Conservation (phyloP, 257 asterid species). For the Nicotiana undulata region DNA sequence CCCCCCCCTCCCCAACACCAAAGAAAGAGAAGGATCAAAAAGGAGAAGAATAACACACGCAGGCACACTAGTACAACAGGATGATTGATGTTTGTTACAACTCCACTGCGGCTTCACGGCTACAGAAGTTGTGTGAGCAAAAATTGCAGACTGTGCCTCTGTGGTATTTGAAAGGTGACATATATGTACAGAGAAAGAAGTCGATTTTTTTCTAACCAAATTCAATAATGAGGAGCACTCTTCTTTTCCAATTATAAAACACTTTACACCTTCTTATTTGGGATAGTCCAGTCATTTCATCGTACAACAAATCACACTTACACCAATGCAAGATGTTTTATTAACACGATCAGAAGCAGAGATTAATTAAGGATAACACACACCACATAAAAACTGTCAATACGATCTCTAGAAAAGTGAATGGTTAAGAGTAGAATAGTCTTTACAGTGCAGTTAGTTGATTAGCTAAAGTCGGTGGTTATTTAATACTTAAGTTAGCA, state of each 20-base stretch:
- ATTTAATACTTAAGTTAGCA: not conserved
- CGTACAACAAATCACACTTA: not conserved
- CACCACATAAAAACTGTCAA: not conserved
- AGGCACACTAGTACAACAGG: not conserved
- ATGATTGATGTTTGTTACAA: not conserved
- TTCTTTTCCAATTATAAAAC: not conserved
- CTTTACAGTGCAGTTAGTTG: not conserved
- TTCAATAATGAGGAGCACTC: not conserved
- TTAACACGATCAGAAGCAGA: not conserved
- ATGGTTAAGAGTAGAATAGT: not conserved
- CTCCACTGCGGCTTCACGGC: not conserved
- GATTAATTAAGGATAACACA: not conserved
- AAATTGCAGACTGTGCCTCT: not conserved
- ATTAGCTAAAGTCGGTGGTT: not conserved
- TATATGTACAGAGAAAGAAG: not conserved
- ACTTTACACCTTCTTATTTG: not conserved
- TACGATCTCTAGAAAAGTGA: not conserved
- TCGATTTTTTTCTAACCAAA: not conserved
- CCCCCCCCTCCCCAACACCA: not conserved
- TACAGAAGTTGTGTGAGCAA: not conserved
- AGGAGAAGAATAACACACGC: not conserved
- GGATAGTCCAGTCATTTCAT: not conserved
- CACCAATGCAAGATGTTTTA: not conserved
- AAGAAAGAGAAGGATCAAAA: not conserved
- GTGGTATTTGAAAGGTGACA: not conserved